Evolutionary conservation across 345 rosid genomes (phyloP).

Genomic region (Draba incana): DNA sequence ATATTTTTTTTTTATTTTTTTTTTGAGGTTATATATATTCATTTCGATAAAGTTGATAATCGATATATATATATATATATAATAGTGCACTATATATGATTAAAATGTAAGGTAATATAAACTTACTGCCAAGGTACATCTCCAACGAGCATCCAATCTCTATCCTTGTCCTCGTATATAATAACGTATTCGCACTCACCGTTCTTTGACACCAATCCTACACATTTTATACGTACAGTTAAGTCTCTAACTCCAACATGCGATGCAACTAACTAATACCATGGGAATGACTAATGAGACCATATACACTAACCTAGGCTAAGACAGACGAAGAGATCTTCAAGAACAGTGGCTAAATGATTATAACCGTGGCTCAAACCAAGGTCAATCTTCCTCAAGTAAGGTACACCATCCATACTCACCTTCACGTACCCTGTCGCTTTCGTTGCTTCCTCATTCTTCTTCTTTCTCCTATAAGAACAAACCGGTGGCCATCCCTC

Average conservation of each 20-base stretch:
- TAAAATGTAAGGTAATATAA: not conserved
- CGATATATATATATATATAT: not conserved
- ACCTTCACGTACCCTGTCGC: constrained; percentile 60
- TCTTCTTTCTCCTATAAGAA: constrained; percentile 66
- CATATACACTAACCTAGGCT: constrained; percentile 51
- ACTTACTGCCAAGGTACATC: constrained; percentile 90
- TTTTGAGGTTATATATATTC: not conserved
- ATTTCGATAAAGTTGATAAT: not conserved
- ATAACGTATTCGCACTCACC: constrained; percentile 56
- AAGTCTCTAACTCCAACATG: not conserved
- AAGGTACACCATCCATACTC: constrained; percentile 85
- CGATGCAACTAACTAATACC: not conserved
- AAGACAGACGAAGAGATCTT: constrained; percentile 64
- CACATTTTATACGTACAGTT: not conserved
- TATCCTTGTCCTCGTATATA: constrained; percentile 75
- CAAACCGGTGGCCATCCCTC: constrained; percentile 98
- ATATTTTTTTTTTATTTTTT: too few species aligned
- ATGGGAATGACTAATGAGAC: not conserved
- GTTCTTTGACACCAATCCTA: constrained; percentile 58
- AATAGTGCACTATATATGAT: not conserved
- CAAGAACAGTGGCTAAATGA: constrained; percentile 60
- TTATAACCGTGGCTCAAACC: constrained; percentile 54
- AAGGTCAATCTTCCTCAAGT: constrained; percentile 74
- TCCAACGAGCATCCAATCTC: constrained; percentile 82
- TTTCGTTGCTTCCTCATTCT: constrained; percentile 17